phyloP scores from a whole-genome alignment of 2,329 filamentous ascomycete species.

The Aspergillus spinulosporus region DNA sequence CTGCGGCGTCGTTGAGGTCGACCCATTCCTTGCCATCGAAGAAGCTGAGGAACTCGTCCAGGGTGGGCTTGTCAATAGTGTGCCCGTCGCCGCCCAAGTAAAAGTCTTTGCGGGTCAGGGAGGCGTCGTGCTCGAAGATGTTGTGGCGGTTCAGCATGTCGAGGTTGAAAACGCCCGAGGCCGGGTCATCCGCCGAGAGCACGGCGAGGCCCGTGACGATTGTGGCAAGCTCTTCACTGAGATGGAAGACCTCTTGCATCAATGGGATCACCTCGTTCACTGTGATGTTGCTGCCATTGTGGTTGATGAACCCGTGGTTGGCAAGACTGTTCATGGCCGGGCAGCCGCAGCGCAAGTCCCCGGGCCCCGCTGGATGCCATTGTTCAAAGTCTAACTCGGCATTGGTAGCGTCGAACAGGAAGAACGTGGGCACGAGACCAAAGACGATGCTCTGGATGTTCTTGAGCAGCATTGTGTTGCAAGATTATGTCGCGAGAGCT shows the following conservation, averaged over 20 bases:
- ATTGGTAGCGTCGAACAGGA: not conserved
- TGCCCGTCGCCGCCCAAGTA: conserved; percentile 4
- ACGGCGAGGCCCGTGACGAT: conserved; percentile 2
- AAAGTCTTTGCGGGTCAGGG: conserved; percentile 7
- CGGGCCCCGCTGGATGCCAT: not conserved
- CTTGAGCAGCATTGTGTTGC: not conserved
- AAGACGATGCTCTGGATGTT: not conserved
- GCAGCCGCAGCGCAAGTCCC: conserved; percentile 3
- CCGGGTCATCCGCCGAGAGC: not conserved
- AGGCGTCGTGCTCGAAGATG: conserved; percentile 11
- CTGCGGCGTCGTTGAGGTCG: conserved; percentile 7
- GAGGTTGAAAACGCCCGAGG: conserved; percentile 2
- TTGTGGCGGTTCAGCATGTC: conserved; percentile 6
- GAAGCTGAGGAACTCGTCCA: not conserved
- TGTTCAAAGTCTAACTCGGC: conserved; percentile 1
- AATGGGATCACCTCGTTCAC: not conserved
- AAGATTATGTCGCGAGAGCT: too few species aligned
- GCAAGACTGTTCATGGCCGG: conserved; percentile 10
- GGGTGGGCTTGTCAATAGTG: not conserved
- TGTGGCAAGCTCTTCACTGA: conserved; percentile 5
- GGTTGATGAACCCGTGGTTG: conserved; percentile 9
- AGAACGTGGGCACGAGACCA: not conserved
- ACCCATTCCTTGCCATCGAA: conserved; percentile 9
- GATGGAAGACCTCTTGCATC: conserved; percentile 7
- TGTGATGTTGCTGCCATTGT: conserved; percentile 10